A percentile compares a stretch with the other conserved stretches of the same genome.
Evolutionary conservation across 2,329 filamentous ascomycete genomes (phyloP).

Genomic region (Cadophora luteo-olivacea): DNA sequence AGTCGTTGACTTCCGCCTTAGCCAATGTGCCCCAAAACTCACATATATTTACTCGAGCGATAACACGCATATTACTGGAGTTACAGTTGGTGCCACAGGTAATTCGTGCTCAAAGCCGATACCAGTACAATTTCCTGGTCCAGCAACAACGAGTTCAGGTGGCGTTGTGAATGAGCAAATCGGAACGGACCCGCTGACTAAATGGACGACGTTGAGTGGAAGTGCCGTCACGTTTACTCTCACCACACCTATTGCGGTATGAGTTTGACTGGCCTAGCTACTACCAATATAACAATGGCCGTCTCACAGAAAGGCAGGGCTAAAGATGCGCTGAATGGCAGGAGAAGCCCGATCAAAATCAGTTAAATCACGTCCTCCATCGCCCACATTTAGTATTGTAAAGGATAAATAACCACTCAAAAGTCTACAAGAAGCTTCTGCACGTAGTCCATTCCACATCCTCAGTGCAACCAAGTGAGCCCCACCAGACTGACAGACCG

Average conservation of each 20-base stretch:
- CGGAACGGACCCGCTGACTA: constrained; percentile 54
- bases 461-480: too few relatives aligned
- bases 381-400: too few relatives aligned
- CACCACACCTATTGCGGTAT: background rate
- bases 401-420: too few relatives aligned
- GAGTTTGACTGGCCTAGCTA: too few relatives aligned
- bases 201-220: constrained; percentile 54
- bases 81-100: background rate
- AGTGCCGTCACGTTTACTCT: constrained; percentile 12
- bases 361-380: too few relatives aligned
- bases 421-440: too few relatives aligned
- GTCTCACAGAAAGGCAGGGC: too few relatives aligned
- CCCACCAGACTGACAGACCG: too few relatives aligned
- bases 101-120: constrained; percentile 9
- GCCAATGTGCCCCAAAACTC: background rate
- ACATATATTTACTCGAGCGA: constrained; percentile 8
- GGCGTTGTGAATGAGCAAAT: constrained; percentile 48
- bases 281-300: too few relatives aligned
- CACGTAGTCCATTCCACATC: too few relatives aligned
- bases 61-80: constrained; percentile 10
- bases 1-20: background rate
- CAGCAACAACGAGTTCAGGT: background rate
- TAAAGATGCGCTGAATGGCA: too few relatives aligned
- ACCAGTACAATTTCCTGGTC: constrained; percentile 4
- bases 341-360: too few relatives aligned